Percentiles rank a stretch among this genome's conserved stretches.
Evolutionary conservation across 2,329 filamentous ascomycete species (phyloP).

Genomic region (Ophiostoma australiae): DNA sequence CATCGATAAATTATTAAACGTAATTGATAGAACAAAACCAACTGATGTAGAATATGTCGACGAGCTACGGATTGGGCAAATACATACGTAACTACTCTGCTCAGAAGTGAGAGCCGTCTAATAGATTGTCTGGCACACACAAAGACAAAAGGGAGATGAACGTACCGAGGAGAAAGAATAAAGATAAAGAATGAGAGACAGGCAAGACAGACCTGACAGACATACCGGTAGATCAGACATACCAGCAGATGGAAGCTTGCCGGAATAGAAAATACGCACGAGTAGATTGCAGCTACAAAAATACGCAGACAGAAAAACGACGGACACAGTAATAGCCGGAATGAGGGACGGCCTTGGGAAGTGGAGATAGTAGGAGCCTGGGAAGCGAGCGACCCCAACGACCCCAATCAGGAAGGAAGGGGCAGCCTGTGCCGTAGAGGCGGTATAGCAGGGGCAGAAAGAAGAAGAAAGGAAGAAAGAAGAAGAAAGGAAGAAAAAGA

Average conservation of each 20-base stretch:
- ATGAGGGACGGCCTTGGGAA: neutral
- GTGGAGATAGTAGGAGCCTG: neutral
- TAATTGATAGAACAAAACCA: too few relatives aligned
- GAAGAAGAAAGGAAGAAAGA: neutral
- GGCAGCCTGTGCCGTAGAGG: neutral
- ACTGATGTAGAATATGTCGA: neutral
- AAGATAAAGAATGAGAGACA: neutral
- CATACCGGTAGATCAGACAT: neutral
- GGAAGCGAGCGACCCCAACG: neutral
- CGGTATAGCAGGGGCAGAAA: neutral
- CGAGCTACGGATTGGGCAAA: neutral
- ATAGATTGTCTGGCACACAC: too few relatives aligned
- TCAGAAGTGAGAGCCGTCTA: too few relatives aligned
- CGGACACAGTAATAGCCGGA: neutral
- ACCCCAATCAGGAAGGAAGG: neutral
- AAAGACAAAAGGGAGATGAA: neutral
- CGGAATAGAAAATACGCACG: neutral
- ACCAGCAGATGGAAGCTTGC: neutral
- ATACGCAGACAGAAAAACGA: neutral
- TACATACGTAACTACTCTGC: neutral
- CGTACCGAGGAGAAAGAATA: neutral
- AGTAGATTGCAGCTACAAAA: too few relatives aligned
- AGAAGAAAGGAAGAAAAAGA: too few relatives aligned
- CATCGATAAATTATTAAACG: neutral
- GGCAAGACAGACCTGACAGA: neutral